Base-by-base conservation (phyloP, 495 filamentous ascomycete species). In the Penicillium longicatenatum region DNA sequence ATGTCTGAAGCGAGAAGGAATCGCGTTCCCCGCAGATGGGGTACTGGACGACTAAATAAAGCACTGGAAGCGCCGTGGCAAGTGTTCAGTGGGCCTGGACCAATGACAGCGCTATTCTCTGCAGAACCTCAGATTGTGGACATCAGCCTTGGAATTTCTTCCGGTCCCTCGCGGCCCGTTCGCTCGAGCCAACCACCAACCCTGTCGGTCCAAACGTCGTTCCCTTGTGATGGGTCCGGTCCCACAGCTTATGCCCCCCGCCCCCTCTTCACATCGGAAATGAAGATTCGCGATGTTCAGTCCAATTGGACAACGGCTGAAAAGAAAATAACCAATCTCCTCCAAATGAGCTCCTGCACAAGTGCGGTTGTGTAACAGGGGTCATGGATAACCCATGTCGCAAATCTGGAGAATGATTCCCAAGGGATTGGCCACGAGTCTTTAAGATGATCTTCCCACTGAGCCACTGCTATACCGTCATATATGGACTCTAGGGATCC, bases 31-130 rank as follows among this genome's bases (percentile, higher is more conserved):
- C 43, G 43, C 43, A 46, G 45, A 48, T 48, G 45, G 24, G 26
- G 16, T 29, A 14, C 3, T 48, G 22, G 24, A n/a, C 45, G 17
- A 48, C 59, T 62, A 57, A 61, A 53, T 57, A 57, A 53, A 62
- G 60, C 50, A 54, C 44, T 44, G 16, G 45, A 58, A 58, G 60
- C 60, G 60, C 60, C 55, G 60, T 58, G 60, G 55, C 55, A 43
- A 22, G 50, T 37, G 55, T 45, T 45, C 31, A 46, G 57, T 59
- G 47, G 50, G 57, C 8, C 53, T 26, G 21, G 39, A 30, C 56
- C 50, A 60, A 60, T 48, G 26, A 20, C 14, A 29, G 9, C 16
- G 31, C 50, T 7, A 26, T 6, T 35, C 10, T 29, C 52, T 44
- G 41, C 39, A 44, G 26, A 45, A 54, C 8, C 51, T 10, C 51